Base-by-base conservation (phyloP, 179 eudicot species). In the Camellia oleifera region DNA sequence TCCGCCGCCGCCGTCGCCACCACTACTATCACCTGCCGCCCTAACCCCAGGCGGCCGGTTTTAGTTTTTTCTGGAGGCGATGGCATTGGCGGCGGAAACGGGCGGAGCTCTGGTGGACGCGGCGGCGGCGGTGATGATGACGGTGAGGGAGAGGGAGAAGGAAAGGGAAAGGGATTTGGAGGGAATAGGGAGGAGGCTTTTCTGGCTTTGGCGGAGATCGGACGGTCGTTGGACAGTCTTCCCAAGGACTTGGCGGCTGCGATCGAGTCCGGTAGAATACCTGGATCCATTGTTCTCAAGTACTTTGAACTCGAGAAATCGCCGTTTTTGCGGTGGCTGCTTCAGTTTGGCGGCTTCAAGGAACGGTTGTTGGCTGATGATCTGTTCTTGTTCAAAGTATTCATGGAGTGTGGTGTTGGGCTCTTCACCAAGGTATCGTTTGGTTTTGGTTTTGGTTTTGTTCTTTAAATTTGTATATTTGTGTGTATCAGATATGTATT, bases 301-400 rank as follows among this genome's bases (percentile, higher is more conserved):
- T 95, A 77, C 75, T 80, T 92, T 44, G 97, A 90, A 79, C 80
- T 92, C 20, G 93, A 92, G 83, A 87, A 85, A 78, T 87, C 95
- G 75, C 77, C 93, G 13, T 80, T 94, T 58, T 50, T 91, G 14
- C 76, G 83, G 45, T 94, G 98, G 99, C 79, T 96, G 83, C 84
- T 95, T 72, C 92, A 86, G 69, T 95, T 95, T 40, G 91, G 84
- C 0, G 99, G 98, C 64, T 95, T 95, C 77, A 89, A 83, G 80
- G 99, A 95, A 77, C 75, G 99, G 45, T 84, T 95, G 85, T 81
- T 95, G 74, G 99, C 99, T 48, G 98, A 95, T 88, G 99, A 95
- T 90, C 84, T 95, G 32, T 95, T 95, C 78, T 78, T 93, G 75
- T 89, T 94, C 48, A 95, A 95, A 78, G 83, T 95, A 60, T 90